Evolutionary conservation across 83 land plant genomes (phyloP).

Genomic region (Diphasiastrum complanatum): DNA sequence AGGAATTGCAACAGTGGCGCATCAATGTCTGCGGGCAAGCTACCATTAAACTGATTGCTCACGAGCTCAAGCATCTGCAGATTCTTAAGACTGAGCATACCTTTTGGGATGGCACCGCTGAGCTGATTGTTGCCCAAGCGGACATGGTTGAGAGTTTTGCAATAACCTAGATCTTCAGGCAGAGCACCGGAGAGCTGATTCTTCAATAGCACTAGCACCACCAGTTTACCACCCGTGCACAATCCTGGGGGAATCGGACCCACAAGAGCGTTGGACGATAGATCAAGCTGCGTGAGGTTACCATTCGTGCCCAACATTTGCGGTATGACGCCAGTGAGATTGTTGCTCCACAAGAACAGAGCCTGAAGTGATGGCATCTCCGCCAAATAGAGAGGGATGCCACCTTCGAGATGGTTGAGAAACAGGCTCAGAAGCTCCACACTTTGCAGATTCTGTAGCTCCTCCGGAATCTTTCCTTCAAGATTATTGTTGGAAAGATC

Average conservation of each 20-base stretch:
- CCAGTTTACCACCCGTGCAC: no score
- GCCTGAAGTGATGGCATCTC: slow-evolving; percentile 1
- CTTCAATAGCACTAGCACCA: no score
- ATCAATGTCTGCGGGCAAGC: no score
- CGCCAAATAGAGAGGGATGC: not conserved
- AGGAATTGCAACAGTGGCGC: not conserved
- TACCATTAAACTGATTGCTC: no score
- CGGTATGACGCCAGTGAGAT: not conserved
- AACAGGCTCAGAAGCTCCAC: slow-evolving; percentile 9
- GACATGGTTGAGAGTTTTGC: no score
- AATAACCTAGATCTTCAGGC: no score
- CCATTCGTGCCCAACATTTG: not conserved
- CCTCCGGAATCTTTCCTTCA: not conserved
- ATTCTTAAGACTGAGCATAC: no score
- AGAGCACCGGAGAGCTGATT: no score
- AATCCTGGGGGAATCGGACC: no score
- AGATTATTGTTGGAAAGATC: slow-evolving; percentile 9
- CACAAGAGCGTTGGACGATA: not conserved
- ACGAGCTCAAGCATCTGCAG: no score
- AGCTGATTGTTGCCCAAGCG: no score
- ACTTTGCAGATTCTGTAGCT: not conserved
- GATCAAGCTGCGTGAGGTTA: not conserved
- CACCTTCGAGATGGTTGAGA: not conserved
- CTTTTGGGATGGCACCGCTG: no score
- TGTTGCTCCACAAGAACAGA: slow-evolving; percentile 3